phyloP scores from a whole-genome alignment of 2,329 filamentous ascomycete genomes.

The Plenodomus tracheiphilus region DNA sequence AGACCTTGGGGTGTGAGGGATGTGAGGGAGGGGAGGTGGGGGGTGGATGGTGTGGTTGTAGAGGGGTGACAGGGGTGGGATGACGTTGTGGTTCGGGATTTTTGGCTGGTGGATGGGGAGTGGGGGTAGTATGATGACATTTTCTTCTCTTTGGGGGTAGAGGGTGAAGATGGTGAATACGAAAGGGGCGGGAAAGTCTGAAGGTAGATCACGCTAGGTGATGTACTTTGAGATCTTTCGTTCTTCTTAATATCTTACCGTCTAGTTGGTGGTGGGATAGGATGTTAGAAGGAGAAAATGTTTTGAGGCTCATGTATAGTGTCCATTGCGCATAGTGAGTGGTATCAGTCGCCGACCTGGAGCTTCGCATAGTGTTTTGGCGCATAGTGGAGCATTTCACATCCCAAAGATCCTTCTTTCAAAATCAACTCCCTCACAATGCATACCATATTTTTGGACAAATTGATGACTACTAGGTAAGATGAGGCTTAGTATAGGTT shows the following conservation, averaged over 20 bases:
- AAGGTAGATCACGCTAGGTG: too few relatives aligned
- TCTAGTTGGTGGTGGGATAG: not conserved
- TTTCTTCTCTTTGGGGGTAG: not conserved
- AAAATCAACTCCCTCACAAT: too few relatives aligned
- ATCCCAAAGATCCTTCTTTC: too few relatives aligned
- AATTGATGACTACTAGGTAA: too few relatives aligned
- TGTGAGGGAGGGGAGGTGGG: constrained; percentile 31
- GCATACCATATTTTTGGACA: too few relatives aligned
- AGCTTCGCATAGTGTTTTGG: too few relatives aligned
- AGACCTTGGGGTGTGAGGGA: constrained; percentile 8
- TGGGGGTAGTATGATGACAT: not conserved
- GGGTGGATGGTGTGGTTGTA: constrained; percentile 19
- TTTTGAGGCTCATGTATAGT: not conserved
- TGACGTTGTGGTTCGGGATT: not conserved
- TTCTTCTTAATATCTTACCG: too few relatives aligned
- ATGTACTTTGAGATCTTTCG: too few relatives aligned
- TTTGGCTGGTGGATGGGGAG: not conserved
- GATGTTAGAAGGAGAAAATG: not conserved
- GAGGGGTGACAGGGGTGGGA: constrained; percentile 13
- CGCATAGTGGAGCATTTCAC: too few relatives aligned
- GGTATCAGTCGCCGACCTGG: too few relatives aligned
- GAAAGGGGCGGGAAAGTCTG: too few relatives aligned
- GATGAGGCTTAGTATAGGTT: too few relatives aligned
- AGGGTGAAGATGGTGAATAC: not conserved
- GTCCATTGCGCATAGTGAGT: not conserved